phyloP scores from a whole-genome alignment of 164 flowering plant genomes.

The Vitis riparia region DNA sequence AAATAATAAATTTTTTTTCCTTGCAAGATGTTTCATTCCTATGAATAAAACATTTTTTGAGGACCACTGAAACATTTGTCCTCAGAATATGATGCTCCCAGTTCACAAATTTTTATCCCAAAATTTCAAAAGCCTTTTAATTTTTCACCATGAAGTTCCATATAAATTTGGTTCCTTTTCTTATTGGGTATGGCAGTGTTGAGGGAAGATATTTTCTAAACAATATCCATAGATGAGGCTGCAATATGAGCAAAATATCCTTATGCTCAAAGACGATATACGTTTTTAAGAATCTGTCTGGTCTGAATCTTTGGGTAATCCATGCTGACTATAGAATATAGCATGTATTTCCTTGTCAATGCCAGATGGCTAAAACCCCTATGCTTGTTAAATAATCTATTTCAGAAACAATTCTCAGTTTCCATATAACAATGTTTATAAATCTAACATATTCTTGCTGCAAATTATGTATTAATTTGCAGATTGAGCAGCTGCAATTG shows the following conservation, averaged over 20 bases:
- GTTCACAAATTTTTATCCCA: too few relatives aligned
- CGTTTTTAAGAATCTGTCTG: neutral
- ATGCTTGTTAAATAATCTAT: neutral
- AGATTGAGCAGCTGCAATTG: constrained; percentile 75
- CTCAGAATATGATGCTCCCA: too few relatives aligned
- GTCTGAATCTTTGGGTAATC: neutral
- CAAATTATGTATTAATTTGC: constrained; percentile 25
- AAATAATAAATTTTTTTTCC: too few relatives aligned
- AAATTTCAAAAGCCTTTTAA: too few relatives aligned
- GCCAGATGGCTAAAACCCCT: neutral
- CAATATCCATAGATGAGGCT: too few relatives aligned
- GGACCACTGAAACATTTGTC: too few relatives aligned
- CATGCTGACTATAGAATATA: neutral
- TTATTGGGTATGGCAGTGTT: too few relatives aligned
- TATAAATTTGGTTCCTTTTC: too few relatives aligned
- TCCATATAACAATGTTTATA: neutral
- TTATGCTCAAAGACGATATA: neutral
- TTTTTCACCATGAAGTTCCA: too few relatives aligned
- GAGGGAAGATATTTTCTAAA: too few relatives aligned
- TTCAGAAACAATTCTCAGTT: neutral
- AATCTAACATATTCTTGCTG: neutral
- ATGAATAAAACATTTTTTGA: too few relatives aligned
- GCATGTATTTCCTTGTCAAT: neutral
- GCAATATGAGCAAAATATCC: neutral
- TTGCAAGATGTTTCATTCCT: too few relatives aligned